Evolutionary conservation across 2,329 filamentous ascomycete species (phyloP).

Genomic region (Colletotrichum kahawae): DNA sequence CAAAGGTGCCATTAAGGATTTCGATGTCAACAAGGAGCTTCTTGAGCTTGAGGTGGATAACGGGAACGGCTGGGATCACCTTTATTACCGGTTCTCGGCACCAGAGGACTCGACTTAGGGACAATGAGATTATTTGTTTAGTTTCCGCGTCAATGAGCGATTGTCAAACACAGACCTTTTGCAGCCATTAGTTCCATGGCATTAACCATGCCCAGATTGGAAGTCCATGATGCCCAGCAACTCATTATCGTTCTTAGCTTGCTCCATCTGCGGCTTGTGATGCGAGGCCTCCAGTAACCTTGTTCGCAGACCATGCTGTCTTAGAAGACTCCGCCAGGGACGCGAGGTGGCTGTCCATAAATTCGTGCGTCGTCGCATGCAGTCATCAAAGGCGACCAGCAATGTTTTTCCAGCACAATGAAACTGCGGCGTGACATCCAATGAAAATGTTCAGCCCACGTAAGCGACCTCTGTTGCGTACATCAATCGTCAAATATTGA

Average conservation of each 20-base stretch:
- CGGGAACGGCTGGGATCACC: not conserved
- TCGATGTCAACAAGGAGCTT: not conserved
- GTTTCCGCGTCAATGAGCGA: fast-evolving
- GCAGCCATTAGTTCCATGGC: not conserved
- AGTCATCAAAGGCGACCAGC: not conserved
- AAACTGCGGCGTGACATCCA: fast-evolving
- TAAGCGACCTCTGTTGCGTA: not conserved
- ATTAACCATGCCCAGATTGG: not conserved
- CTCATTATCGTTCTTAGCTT: fast-evolving
- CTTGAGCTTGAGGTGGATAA: not conserved
- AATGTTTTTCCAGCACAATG: not conserved
- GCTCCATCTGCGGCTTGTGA: not conserved
- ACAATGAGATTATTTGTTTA: not conserved
- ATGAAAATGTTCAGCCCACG: not conserved
- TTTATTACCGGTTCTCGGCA: not conserved
- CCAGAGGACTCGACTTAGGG: not conserved
- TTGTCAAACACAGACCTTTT: not conserved
- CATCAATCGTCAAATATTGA: not conserved
- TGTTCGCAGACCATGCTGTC: not conserved
- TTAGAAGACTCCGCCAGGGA: not conserved
- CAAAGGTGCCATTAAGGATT: not conserved
- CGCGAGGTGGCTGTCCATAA: not conserved
- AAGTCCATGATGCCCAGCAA: not conserved
- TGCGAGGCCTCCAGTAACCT: fast-evolving
- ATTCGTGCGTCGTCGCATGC: not conserved